Conservation (phyloP, 257 asterid genomes). For the Echites panduratus region DNA sequence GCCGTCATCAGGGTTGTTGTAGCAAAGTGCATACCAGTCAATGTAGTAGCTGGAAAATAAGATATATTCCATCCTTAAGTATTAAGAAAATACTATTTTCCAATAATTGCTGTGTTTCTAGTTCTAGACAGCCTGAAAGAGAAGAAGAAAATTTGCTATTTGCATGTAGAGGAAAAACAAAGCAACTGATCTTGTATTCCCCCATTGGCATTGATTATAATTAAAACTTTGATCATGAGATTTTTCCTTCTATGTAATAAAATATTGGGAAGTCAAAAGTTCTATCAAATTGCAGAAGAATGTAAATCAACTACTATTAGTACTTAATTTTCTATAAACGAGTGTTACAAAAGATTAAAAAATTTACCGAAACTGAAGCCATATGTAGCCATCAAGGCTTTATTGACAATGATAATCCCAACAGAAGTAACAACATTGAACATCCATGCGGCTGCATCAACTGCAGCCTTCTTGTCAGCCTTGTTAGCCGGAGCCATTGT, state of each 20-base stretch:
- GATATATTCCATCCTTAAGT: not conserved
- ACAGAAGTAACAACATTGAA: conserved; percentile 96
- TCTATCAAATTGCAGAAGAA: not conserved
- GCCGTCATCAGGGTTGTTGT: conserved; percentile 93
- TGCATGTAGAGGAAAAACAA: not conserved
- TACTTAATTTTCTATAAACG: not conserved
- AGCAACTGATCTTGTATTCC: not conserved
- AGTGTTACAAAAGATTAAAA: not conserved
- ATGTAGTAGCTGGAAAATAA: conserved; percentile 80
- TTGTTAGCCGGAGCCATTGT: conserved; percentile 80
- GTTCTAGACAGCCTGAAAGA: not conserved
- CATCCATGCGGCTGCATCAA: conserved; percentile 90
- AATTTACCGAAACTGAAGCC: conserved; percentile 93
- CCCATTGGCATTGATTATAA: not conserved
- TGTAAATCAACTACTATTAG: not conserved
- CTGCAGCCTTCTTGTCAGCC: conserved; percentile 93
- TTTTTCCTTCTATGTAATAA: not conserved
- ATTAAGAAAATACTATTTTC: not conserved
- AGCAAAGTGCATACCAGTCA: conserved; percentile 93
- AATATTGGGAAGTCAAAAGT: not conserved
- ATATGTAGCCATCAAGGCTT: conserved; percentile 94
- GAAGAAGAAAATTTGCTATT: not conserved
- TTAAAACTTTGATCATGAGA: not conserved
- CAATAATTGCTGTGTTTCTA: not conserved
- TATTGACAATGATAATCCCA: conserved; percentile 90